Conservation (phyloP, 495 filamentous ascomycete genomes). For the Pseudoneurospora amorphoporcata region DNA sequence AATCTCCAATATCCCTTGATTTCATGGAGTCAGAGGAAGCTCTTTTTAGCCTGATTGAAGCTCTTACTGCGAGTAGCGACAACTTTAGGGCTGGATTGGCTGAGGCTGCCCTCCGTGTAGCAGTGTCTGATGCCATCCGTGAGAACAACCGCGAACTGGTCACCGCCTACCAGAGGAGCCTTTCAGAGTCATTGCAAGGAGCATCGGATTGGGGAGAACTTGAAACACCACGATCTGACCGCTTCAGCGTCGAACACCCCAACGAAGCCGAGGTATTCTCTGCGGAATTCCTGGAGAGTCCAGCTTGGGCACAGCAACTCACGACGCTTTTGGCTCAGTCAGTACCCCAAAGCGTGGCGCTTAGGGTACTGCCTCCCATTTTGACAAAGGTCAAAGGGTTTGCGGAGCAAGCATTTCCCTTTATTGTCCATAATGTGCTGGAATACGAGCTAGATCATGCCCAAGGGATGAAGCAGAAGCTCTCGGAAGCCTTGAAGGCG, state of each 20-base stretch:
- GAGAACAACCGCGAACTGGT: slow-evolving; percentile 34
- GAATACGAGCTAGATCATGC: slow-evolving; percentile 40
- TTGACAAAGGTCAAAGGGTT: slow-evolving; percentile 53
- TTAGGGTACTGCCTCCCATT: slow-evolving; percentile 53
- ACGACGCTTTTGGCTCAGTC: slow-evolving; percentile 50
- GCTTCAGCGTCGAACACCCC: slow-evolving; percentile 8
- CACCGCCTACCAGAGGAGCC: slow-evolving; percentile 35
- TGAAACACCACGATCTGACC: slow-evolving; percentile 36
- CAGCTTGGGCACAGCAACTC: slow-evolving; percentile 55
- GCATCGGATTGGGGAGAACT: slow-evolving; percentile 43
- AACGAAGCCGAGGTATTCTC: slow-evolving; percentile 21
- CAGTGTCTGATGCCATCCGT: slow-evolving; percentile 45
- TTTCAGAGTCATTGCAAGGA: slow-evolving; percentile 29
- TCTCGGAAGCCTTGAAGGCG: slow-evolving; percentile 38
- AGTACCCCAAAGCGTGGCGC: slow-evolving; percentile 50
- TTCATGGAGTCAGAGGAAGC: slow-evolving; percentile 31
- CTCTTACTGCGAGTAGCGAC: slow-evolving; percentile 54
- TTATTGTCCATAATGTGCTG: slow-evolving; percentile 70
- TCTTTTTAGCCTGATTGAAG: slow-evolving; percentile 54
- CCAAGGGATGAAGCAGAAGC: slow-evolving; percentile 32
- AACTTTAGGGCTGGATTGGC: slow-evolving; percentile 58
- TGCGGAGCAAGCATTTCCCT: slow-evolving; percentile 63
- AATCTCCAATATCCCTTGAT: slow-evolving; percentile 23
- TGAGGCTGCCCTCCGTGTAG: slow-evolving; percentile 63
- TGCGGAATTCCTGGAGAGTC: slow-evolving; percentile 22